Percentiles rank a stretch among this genome's conserved stretches.
phyloP scores from a whole-genome alignment of 78 protist species.

The Pigoraptor vietnamica region DNA sequence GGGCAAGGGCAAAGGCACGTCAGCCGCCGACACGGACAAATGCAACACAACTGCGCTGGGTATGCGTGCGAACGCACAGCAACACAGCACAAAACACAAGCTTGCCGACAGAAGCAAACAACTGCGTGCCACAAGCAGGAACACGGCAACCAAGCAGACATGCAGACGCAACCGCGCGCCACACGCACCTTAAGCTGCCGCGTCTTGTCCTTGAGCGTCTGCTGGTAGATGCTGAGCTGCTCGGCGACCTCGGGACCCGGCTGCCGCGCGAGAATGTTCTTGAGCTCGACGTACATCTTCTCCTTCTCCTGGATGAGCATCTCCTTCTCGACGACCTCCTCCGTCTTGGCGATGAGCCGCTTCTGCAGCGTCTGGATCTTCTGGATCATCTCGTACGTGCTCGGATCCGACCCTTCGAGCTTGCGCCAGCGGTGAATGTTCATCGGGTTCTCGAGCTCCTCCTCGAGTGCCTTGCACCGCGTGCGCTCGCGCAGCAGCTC shows the following conservation, averaged over 20 bases:
- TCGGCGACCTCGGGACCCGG: conserved; percentile 48
- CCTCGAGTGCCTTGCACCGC: conserved; percentile 67
- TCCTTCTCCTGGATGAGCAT: conserved; percentile 74
- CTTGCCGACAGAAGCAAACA: too few species aligned
- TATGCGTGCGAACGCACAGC: background rate
- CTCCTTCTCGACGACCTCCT: conserved; percentile 77
- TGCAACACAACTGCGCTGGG: background rate
- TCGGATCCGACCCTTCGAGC: conserved; percentile 73
- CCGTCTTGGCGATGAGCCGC: conserved; percentile 78
- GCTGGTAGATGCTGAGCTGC: conserved; percentile 10
- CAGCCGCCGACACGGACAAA: too few species aligned
- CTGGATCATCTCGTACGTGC: conserved; percentile 61
- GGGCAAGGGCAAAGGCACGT: too few species aligned
- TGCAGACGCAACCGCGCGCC: too few species aligned
- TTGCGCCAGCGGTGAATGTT: conserved; percentile 85
- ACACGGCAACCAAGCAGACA: background rate
- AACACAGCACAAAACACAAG: background rate
- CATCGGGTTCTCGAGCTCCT: conserved; percentile 88
- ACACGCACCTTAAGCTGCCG: conserved; percentile 4
- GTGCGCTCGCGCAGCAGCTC: conserved; percentile 77
- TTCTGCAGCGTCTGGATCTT: conserved; percentile 84
- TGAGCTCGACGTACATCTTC: conserved; percentile 69
- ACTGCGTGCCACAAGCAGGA: too few species aligned
- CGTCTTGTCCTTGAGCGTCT: background rate
- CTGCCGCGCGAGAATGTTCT: conserved; percentile 73